These are phyloP conservation scores for Uronychia binucleata DNA, from an alignment of 73 alveolate genomes.

Conservation along the genomic window DNA sequence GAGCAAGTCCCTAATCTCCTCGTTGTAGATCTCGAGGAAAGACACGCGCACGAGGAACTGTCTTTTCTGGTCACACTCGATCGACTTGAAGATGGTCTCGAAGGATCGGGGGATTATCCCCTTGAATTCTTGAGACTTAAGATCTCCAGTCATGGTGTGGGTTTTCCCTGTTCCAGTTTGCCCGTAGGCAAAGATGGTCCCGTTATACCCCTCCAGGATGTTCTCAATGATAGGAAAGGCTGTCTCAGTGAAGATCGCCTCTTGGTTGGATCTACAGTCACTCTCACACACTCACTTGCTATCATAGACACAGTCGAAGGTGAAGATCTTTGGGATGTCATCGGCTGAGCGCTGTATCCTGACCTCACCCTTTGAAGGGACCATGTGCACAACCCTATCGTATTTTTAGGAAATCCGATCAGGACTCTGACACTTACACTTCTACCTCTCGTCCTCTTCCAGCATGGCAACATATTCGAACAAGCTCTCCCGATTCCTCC, in stretches of 20 bases:
- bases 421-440: conserved; percentile 45
- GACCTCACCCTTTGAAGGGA: conserved; percentile 70
- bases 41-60: conserved; percentile 89
- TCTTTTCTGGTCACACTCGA: conserved; percentile 77
- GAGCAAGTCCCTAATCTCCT: conserved; percentile 90
- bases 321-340: conserved; percentile 85
- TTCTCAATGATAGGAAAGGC: conserved; percentile 94
- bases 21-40: conserved; percentile 93
- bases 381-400: conserved; percentile 83
- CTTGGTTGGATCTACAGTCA: conserved; percentile 67
- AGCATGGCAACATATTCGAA: conserved; percentile 46
- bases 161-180: conserved; percentile 99
- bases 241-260: conserved; percentile 78
- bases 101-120: conserved; percentile 98
- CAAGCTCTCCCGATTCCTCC: conserved; percentile 27
- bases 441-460: too few species aligned
- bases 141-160: conserved; percentile 97
- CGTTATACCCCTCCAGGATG: conserved; percentile 96
- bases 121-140: conserved; percentile 81
- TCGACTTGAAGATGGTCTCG: conserved; percentile 91
- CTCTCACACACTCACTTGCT: background rate
- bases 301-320: conserved; percentile 88
- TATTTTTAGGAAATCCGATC: conserved; percentile 73
- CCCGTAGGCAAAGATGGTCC: conserved; percentile 99
- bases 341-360: conserved; percentile 56